These are phyloP conservation scores for Paxillus rubicundulus DNA, from an alignment of 768 basidiomycete genomes.

Conservation along the genomic window DNA sequence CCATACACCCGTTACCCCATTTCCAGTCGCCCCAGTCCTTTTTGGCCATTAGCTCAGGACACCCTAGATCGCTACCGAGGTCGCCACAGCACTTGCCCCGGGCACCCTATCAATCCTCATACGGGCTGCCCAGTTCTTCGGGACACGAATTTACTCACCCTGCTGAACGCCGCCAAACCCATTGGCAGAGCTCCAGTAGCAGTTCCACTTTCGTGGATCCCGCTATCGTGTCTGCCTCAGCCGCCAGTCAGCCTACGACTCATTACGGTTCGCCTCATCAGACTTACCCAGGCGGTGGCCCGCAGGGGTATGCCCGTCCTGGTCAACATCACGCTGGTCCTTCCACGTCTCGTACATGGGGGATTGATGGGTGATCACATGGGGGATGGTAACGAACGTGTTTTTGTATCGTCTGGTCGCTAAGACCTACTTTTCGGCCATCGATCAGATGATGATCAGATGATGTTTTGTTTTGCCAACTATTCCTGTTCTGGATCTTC, in stretches of 20 bases:
- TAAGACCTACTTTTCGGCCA: background rate
- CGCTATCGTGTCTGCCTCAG: conserved; percentile 18
- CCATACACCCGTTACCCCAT: conserved; percentile 9
- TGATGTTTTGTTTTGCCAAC: conserved; percentile 8
- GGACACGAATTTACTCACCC: conserved; percentile 1
- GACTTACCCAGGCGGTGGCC: conserved; percentile 8
- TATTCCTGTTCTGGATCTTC: background rate
- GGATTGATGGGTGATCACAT: conserved; percentile 20
- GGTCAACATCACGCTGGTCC: conserved; percentile 22
- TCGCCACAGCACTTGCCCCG: conserved; percentile 17
- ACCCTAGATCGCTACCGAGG: conserved; percentile 12
- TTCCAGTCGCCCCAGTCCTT: conserved; percentile 13
- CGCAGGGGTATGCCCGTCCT: conserved; percentile 15
- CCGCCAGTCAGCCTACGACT: conserved; percentile 2
- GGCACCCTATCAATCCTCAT: conserved; percentile 10
- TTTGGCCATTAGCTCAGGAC: conserved; percentile 8
- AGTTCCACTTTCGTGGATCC: conserved; percentile 17
- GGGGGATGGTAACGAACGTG: background rate
- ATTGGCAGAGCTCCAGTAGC: conserved; percentile 11
- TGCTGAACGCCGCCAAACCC: conserved; percentile 11
- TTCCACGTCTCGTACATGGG: conserved; percentile 22
- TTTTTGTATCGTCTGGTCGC: background rate
- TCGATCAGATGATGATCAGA: background rate
- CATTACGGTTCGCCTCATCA: conserved; percentile 12
- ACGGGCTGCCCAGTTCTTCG: conserved; percentile 4